Conservation (phyloP, 805 yeast species). For the Barnettozyma pratensis region DNA sequence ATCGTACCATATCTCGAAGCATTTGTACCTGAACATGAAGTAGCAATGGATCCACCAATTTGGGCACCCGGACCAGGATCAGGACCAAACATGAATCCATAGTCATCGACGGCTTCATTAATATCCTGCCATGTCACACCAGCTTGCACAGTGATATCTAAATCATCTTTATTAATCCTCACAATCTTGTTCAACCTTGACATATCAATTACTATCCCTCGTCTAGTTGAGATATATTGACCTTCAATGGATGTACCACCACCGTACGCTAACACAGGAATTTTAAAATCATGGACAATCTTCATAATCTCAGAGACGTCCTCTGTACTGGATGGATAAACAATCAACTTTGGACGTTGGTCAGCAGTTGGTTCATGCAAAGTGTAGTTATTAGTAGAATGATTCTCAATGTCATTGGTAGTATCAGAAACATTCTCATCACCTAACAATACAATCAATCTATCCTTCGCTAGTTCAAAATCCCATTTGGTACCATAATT, state of each 20-base stretch:
- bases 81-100: constrained; percentile 59
- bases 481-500: constrained; percentile 24
- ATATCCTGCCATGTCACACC: constrained; percentile 76
- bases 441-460: constrained; percentile 24
- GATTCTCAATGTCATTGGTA: constrained; percentile 32
- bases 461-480: constrained; percentile 21
- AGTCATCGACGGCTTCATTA: constrained; percentile 40
- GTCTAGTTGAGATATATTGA: constrained; percentile 54
- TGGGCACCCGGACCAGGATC: constrained; percentile 78
- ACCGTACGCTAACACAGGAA: constrained; percentile 58
- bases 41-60: constrained; percentile 73
- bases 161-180: constrained; percentile 51
- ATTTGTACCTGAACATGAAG: constrained; percentile 74
- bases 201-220: constrained; percentile 58
- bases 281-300: constrained; percentile 42
- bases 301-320: constrained; percentile 51
- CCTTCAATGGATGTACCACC: constrained; percentile 69
- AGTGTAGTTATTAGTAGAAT: constrained; percentile 42
- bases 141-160: constrained; percentile 68
- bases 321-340: constrained; percentile 49
- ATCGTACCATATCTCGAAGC: constrained; percentile 77
- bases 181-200: constrained; percentile 53
- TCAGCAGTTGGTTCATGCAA: constrained; percentile 46
- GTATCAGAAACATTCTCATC: constrained; percentile 21
- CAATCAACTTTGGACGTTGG: constrained; percentile 43